A percentile compares a stretch with the other conserved stretches of the same genome.
Conservation (phyloP, 768 basidiomycete species). For the Lentinula raphanica region DNA sequence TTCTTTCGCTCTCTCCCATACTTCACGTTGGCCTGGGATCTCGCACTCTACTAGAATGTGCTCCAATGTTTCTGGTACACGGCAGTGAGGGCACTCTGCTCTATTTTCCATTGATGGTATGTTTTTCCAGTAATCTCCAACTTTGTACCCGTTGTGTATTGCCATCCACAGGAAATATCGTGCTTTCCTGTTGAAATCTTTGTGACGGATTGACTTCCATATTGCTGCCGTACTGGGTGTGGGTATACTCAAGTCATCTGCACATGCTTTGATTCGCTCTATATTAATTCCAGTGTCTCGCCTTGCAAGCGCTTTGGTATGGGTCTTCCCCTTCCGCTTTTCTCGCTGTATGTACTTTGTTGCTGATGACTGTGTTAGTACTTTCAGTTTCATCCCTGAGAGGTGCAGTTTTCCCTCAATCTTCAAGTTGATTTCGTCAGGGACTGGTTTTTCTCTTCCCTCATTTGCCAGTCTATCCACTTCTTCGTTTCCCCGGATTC, state of each 20-base stretch:
- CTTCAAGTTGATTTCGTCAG: conserved; percentile 5
- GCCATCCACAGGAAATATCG: conserved; percentile 14
- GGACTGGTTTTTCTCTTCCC: conserved; percentile 6
- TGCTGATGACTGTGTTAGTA: conserved; percentile 13
- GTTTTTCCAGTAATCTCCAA: conserved; percentile 13
- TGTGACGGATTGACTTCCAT: neutral
- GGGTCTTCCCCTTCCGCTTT: neutral
- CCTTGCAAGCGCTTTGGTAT: neutral
- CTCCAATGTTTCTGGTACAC: conserved; percentile 16
- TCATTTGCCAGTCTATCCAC: conserved; percentile 18
- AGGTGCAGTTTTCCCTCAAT: conserved; percentile 3
- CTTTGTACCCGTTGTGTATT: conserved; percentile 14
- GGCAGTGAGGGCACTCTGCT: conserved; percentile 13
- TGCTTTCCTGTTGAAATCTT: neutral
- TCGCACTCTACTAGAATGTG: conserved; percentile 24
- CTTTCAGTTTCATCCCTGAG: conserved; percentile 12
- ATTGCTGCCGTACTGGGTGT: neutral
- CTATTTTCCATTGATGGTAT: neutral
- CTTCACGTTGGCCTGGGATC: conserved; percentile 12
- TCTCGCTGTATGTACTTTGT: conserved; percentile 7
- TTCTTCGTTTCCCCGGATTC: conserved; percentile 16
- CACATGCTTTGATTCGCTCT: neutral
- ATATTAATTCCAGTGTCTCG: too few species aligned
- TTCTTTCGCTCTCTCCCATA: conserved; percentile 18
- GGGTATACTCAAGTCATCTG: neutral